Percentiles rank a stretch among this genome's conserved stretches.
These are phyloP conservation scores for Trichoderma arundinaceum DNA, from an alignment of 2,329 filamentous ascomycete genomes.

Conservation along the genomic window DNA sequence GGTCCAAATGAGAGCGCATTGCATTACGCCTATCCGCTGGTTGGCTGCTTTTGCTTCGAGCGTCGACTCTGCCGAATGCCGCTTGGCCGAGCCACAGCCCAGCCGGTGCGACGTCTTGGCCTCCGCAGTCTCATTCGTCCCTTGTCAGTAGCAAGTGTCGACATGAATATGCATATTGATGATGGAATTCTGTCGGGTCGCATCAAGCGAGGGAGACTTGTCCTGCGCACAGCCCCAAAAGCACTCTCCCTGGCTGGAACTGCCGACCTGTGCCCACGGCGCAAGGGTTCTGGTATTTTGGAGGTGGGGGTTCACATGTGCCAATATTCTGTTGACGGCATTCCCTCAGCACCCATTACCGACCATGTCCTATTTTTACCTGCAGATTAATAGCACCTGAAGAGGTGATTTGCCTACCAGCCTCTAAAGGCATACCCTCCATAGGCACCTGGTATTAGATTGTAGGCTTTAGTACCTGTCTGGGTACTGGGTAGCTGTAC, in stretches of 20 bases:
- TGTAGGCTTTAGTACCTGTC: too few species aligned
- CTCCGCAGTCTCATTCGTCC: not conserved
- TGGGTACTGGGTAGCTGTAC: too few species aligned
- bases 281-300: not conserved
- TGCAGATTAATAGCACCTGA: too few species aligned
- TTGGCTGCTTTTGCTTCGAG: not conserved
- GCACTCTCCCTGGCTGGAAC: not conserved
- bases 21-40: not conserved
- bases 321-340: too few species aligned
- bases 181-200: not conserved
- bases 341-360: too few species aligned
- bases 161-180: not conserved
- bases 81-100: not conserved
- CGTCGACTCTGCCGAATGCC: not conserved
- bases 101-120: not conserved
- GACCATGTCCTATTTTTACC: too few species aligned
- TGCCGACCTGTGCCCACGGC: not conserved
- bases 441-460: too few species aligned
- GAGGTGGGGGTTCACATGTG: not conserved
- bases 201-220: not conserved
- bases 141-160: not conserved
- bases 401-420: too few species aligned
- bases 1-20: not conserved
- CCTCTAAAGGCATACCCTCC: too few species aligned
- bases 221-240: constrained; percentile 15